These are phyloP conservation scores for Blastobotrys robertii DNA, from an alignment of 805 yeast species.

Conservation along the genomic window DNA sequence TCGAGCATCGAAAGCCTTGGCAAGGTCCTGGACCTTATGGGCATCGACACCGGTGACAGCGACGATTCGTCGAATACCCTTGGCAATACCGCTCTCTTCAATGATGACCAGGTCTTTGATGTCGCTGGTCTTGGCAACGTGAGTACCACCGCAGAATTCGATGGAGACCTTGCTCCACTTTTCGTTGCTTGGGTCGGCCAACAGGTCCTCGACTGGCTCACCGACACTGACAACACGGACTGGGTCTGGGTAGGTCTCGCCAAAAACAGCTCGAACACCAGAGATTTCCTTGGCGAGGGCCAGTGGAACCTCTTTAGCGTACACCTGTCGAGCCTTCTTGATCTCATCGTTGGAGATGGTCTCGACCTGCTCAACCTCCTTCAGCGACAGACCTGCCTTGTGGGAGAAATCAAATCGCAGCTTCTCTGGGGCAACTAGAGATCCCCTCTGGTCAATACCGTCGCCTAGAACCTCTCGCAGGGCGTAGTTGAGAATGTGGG, in stretches of 20 bases:
- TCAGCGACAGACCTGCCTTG: conserved; percentile 67
- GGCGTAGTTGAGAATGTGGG: conserved; percentile 87
- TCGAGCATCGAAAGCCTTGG: conserved; percentile 55
- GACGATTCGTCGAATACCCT: conserved; percentile 96
- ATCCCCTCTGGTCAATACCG: conserved; percentile 90
- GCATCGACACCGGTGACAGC: conserved; percentile 94
- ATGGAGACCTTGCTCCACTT: conserved; percentile 75
- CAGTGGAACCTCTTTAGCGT: conserved; percentile 72
- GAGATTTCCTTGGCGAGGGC: conserved; percentile 60
- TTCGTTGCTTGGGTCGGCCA: conserved; percentile 56
- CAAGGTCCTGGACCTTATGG: conserved; percentile 77
- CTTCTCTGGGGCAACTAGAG: conserved; percentile 90
- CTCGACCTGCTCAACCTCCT: conserved; percentile 72
- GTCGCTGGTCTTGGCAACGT: conserved; percentile 84
- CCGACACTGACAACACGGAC: conserved; percentile 97
- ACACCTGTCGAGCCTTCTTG: conserved; percentile 61
- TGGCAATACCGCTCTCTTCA: conserved; percentile 97
- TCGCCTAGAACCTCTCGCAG: conserved; percentile 80
- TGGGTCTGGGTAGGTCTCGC: conserved; percentile 98
- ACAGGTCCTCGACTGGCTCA: conserved; percentile 71
- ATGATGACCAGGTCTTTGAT: conserved; percentile 81
- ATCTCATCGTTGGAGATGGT: conserved; percentile 60
- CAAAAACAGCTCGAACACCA: conserved; percentile 95
- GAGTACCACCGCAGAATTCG: conserved; percentile 99
- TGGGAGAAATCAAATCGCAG: conserved; percentile 94